These are phyloP conservation scores for Iris pallida DNA, from an alignment of 116 monocot genomes.

Conservation along the genomic window DNA sequence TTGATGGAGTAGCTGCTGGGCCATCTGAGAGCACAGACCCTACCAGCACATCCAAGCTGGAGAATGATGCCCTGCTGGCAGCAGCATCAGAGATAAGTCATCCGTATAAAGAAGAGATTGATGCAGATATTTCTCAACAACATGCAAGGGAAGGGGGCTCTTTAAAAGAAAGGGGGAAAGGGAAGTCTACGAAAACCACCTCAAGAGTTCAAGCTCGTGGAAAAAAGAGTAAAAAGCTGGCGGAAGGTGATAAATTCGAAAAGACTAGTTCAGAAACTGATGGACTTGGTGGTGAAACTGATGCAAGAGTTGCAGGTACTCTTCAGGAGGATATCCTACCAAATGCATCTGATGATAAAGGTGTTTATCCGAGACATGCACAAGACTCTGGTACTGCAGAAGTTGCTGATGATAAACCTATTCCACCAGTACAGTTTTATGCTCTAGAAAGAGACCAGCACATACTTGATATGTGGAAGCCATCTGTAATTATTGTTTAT, in stretches of 20 bases:
- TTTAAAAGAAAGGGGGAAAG: conserved; percentile 40
- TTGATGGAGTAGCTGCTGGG: conserved; percentile 60
- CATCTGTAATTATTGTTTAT: conserved; percentile 86
- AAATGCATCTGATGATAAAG: conserved; percentile 11
- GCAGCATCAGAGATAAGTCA: conserved; percentile 66
- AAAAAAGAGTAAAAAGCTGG: conserved; percentile 22
- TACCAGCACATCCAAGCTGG: conserved; percentile 57
- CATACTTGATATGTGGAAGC: conserved; percentile 70
- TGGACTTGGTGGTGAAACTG: conserved; percentile 8
- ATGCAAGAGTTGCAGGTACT: conserved; percentile 7
- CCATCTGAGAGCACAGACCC: conserved; percentile 41
- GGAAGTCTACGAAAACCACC: conserved; percentile 16
- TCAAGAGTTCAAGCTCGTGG: conserved; percentile 13
- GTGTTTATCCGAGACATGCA: conserved; percentile 21
- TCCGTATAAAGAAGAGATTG: conserved; percentile 35
- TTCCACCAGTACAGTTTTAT: conserved; percentile 94
- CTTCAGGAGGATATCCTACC: conserved; percentile 7
- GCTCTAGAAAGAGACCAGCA: conserved; percentile 70
- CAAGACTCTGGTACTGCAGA: conserved; percentile 12
- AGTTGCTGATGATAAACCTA: conserved; percentile 26
- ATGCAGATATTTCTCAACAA: conserved; percentile 23
- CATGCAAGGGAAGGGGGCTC: conserved; percentile 3
- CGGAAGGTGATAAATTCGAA: conserved; percentile 18
- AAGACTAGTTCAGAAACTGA: conserved; percentile 6
- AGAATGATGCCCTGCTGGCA: conserved; percentile 80